Evolutionary conservation across 257 asterid genomes (phyloP).

Genomic region (Sherardia arvensis): DNA sequence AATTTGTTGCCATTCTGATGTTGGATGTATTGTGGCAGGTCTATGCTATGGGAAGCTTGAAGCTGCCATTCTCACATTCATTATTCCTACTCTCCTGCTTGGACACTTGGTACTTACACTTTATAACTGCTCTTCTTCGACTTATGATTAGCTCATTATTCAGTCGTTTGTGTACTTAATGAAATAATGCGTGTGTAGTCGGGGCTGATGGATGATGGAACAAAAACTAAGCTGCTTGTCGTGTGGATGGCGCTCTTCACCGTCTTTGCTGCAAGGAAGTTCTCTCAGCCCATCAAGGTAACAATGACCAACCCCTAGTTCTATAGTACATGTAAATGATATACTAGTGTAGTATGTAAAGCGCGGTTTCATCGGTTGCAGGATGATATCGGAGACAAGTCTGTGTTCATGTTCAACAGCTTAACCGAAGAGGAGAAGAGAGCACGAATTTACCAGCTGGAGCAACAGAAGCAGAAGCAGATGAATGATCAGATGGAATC

Average conservation of each 20-base stretch:
- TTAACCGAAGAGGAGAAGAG: slow-evolving; percentile 52
- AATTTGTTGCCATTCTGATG: background rate
- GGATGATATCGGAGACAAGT: slow-evolving; percentile 97
- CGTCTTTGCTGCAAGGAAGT: slow-evolving; percentile 88
- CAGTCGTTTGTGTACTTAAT: too few relatives aligned
- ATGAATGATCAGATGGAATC: slow-evolving; percentile 16
- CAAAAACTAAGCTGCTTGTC: slow-evolving; percentile 48
- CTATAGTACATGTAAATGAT: too few relatives aligned
- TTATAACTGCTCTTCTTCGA: too few relatives aligned
- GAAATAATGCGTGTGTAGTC: slow-evolving; percentile 26
- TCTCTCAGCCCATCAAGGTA: slow-evolving; percentile 88
- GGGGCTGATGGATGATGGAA: slow-evolving; percentile 77
- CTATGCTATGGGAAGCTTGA: slow-evolving; percentile 87
- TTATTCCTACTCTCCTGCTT: slow-evolving; percentile 68
- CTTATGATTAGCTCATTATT: too few relatives aligned
- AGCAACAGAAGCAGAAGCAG: slow-evolving; percentile 43
- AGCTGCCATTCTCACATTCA: slow-evolving; percentile 72
- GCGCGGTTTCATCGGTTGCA: too few relatives aligned
- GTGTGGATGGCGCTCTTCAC: slow-evolving; percentile 76
- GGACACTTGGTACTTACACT: slow-evolving; percentile 90
- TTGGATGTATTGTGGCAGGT: slow-evolving; percentile 25
- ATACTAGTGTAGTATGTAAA: too few relatives aligned
- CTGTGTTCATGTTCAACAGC: slow-evolving; percentile 76
- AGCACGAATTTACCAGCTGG: slow-evolving; percentile 40
- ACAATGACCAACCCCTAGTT: too few relatives aligned